Evolutionary conservation across 495 filamentous ascomycete species (phyloP).

Genomic region (Terfezia boudieri): DNA sequence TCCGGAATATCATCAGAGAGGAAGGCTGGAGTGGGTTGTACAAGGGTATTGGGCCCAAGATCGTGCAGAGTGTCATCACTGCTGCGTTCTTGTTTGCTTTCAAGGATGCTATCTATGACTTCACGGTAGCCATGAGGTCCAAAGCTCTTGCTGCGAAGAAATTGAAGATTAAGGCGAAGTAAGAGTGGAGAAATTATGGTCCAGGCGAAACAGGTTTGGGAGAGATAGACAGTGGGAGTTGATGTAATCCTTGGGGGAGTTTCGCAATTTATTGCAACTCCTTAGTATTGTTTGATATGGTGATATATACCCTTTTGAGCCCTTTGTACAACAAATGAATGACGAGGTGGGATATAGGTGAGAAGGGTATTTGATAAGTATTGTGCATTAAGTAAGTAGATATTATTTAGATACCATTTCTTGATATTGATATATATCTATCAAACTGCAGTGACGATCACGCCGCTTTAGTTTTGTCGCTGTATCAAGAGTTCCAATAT

Average conservation of each 20-base stretch:
- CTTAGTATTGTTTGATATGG: too few relatives aligned
- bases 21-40: constrained; percentile 82
- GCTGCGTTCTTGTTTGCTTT: constrained; percentile 95
- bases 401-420: too few relatives aligned
- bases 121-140: constrained; percentile 31
- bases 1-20: constrained; percentile 58
- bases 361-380: too few relatives aligned
- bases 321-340: too few relatives aligned
- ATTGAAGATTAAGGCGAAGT: constrained; percentile 4
- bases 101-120: constrained; percentile 66
- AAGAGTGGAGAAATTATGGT: neutral
- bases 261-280: neutral
- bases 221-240: neutral
- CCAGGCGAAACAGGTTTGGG: neutral
- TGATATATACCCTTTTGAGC: too few relatives aligned
- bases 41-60: constrained; percentile 91
- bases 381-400: too few relatives aligned
- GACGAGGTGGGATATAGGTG: too few relatives aligned
- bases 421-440: too few relatives aligned
- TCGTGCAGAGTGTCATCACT: constrained; percentile 87
- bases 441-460: too few relatives aligned
- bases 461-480: too few relatives aligned
- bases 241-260: neutral
- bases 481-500: too few relatives aligned
- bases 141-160: constrained; percentile 25